Base-by-base conservation (phyloP, 2,329 filamentous ascomycete species). In the Geoglossum cookeanum region DNA sequence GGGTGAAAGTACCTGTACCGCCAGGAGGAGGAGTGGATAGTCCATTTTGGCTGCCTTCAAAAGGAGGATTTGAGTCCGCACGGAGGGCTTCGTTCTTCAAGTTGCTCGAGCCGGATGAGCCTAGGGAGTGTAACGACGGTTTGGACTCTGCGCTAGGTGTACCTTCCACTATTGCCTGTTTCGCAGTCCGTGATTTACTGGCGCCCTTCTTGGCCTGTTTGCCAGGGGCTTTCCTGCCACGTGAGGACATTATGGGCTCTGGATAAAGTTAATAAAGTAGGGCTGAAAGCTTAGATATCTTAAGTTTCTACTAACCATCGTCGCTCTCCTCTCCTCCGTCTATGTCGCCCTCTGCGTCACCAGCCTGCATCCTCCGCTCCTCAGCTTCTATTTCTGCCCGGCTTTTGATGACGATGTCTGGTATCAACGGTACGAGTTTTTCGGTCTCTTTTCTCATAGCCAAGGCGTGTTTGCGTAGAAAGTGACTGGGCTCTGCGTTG, bases 401-500 rank as follows among this genome's bases (percentile, higher is more conserved):
- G 62, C 94, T 87, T 61, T 89, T 80, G 61, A 98, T 88, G 29
- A 83, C 78, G 62, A 98, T 85, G 62, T 98, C 92, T 0, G 92
- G 92, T 60, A 98, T 98, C 45, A 97, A 74, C 4, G 90, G 90
- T 13, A 95, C 90, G 47, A 98, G 79, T 69, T 96, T 97, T 71
- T 97, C 91, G 0, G 92, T 94, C 71, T 97, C 90, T 68, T 92
- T 97, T 63, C 89, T 83, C 92, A 98, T 97, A 62, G 89, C 87
- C 59, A 94, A 83, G 11, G 92, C 92, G 76, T 96, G 94, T 66
- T 92, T 89, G 48, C 92, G 81, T 55, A 97, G 75, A 30, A 87
- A 87, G 65, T 96, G 89, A 60, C 83, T 82, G 63, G 88, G 84
- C 61, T 94, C 89, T 62, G 87, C 85, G 68, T 98, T 98, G 70